Percentiles rank a stretch among this genome's conserved stretches.
phyloP scores from a whole-genome alignment of 208 protist genomes.

The Trichomonas vaginalis region DNA sequence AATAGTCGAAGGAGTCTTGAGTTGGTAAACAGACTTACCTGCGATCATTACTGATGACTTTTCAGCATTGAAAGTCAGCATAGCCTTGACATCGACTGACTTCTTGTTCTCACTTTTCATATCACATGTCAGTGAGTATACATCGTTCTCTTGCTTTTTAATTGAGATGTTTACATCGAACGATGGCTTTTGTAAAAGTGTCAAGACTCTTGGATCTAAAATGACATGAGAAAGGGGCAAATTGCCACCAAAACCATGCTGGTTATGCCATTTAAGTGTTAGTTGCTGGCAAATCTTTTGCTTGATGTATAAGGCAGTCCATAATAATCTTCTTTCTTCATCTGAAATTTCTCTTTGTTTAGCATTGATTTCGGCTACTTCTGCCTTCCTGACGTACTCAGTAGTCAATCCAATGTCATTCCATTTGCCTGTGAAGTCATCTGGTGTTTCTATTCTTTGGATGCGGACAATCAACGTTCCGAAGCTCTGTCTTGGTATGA shows the following conservation, averaged over 20 bases:
- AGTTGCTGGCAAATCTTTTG: not conserved
- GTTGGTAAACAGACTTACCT: not conserved
- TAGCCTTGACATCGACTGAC: not conserved
- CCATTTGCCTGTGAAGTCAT: not conserved
- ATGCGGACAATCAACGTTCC: not conserved
- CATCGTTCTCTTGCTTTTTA: not conserved
- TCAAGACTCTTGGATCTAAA: not conserved
- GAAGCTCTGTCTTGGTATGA: not conserved
- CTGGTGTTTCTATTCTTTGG: not conserved
- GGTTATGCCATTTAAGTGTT: not conserved
- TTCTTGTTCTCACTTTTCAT: not conserved
- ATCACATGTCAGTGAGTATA: not conserved
- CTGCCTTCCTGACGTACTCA: not conserved
- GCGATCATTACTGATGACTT: not conserved
- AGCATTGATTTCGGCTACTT: not conserved
- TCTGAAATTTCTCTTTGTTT: not conserved
- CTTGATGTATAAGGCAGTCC: not conserved
- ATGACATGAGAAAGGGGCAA: not conserved
- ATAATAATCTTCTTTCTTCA: not conserved
- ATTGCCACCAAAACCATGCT: not conserved
- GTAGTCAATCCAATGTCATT: not conserved
- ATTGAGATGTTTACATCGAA: not conserved
- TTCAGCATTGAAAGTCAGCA: not conserved
- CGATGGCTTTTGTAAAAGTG: not conserved
- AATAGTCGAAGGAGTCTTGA: not conserved